These are phyloP conservation scores for Cordyceps fumosorosea DNA, from an alignment of 2,329 filamentous ascomycete genomes.

Conservation along the genomic window DNA sequence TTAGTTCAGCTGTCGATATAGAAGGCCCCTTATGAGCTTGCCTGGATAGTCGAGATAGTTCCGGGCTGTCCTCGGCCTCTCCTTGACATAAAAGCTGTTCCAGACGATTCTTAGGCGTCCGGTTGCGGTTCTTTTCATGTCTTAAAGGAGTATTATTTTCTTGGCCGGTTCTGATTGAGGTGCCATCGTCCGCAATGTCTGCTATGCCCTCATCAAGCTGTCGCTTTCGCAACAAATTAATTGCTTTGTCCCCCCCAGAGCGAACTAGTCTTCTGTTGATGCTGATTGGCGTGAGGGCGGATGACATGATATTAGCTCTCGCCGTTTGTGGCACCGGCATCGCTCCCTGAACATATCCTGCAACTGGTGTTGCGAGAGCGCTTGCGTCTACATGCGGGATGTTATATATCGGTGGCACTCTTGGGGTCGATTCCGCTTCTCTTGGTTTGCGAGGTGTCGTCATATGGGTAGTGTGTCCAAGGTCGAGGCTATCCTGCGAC, in stretches of 20 bases:
- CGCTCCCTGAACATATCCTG: constrained; percentile 19
- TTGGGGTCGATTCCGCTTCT: constrained; percentile 16
- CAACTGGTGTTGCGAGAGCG: constrained; percentile 12
- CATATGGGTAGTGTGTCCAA: constrained; percentile 33
- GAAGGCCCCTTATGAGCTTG: constrained; percentile 17
- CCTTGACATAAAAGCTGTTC: constrained; percentile 28
- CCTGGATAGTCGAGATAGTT: constrained; percentile 22
- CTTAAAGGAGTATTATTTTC: constrained; percentile 6
- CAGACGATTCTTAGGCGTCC: constrained; percentile 24
- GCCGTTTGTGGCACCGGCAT: constrained; percentile 15
- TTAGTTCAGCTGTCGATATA: constrained; percentile 19
- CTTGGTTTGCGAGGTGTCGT: constrained; percentile 31
- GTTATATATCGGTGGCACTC: constrained; percentile 9
- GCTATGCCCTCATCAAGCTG: constrained; percentile 32
- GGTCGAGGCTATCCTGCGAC: constrained; percentile 53
- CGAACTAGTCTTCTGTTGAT: constrained; percentile 25
- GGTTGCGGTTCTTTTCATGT: constrained; percentile 4
- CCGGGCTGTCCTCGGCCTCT: constrained; percentile 18
- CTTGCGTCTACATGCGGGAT: not conserved
- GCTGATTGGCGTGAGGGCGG: constrained; percentile 32
- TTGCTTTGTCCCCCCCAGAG: constrained; percentile 19
- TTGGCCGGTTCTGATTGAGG: constrained; percentile 17
- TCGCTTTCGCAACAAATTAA: constrained; percentile 16
- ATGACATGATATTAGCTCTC: constrained; percentile 17
- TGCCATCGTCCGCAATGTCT: constrained; percentile 44